Conservation (phyloP, 225 moss, liverwort and hornwort species). For the Pseudoscleropodium purum region DNA sequence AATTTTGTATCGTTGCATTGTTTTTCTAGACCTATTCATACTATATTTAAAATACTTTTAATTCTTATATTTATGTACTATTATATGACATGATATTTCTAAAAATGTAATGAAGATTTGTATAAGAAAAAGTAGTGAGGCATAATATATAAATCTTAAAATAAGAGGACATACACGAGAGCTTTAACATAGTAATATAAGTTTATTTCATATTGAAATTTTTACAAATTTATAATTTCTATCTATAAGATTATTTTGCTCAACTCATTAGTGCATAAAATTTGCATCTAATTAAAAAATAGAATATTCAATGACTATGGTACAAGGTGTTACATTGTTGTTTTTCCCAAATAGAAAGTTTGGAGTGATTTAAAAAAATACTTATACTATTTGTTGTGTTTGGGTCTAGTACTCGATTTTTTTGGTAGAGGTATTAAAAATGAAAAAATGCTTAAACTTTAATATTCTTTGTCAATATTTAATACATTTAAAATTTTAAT, state of each 20-base stretch:
- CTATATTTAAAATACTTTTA: background rate
- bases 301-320: background rate
- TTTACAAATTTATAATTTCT: background rate
- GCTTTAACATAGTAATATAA: background rate
- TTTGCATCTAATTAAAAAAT: background rate
- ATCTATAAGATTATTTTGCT: background rate
- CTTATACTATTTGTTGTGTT: background rate
- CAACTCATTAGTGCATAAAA: too few species aligned
- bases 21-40: background rate
- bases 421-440: background rate
- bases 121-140: background rate
- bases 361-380: background rate
- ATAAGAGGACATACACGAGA: background rate
- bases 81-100: background rate
- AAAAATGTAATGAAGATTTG: background rate
- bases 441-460: background rate
- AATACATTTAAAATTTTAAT: background rate
- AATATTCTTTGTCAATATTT: background rate
- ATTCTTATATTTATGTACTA: too few species aligned
- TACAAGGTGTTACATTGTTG: background rate
- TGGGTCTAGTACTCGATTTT: background rate
- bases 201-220: background rate
- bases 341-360: background rate
- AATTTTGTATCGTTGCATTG: background rate
- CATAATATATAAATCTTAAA: background rate